phyloP scores from a whole-genome alignment of 1,284 basidiomycete genomes.

The Pterulicium gracile region DNA sequence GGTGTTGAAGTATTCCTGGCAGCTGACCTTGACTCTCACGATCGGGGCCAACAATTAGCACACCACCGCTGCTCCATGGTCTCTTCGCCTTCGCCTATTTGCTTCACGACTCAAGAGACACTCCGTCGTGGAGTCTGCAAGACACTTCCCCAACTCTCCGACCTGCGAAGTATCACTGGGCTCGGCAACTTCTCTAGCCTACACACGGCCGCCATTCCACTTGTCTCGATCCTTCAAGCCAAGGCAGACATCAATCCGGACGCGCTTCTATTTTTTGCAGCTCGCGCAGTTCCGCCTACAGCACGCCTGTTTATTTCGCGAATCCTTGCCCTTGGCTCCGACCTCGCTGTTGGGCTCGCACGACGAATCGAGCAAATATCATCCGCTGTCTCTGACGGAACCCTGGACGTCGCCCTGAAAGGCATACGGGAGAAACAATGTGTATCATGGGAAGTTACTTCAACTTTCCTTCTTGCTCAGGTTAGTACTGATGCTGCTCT shows the following conservation, averaged over 20 bases:
- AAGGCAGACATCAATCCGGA: not conserved
- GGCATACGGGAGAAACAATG: constrained; percentile 17
- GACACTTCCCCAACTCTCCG: not conserved
- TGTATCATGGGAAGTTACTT: constrained; percentile 19
- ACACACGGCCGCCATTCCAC: not conserved
- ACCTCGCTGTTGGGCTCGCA: too few species aligned
- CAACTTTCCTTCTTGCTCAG: constrained; percentile 25
- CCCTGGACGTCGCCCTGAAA: constrained; percentile 12
- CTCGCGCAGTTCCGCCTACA: not conserved
- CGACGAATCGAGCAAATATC: too few species aligned
- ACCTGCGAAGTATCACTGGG: not conserved
- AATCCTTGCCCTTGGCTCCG: too few species aligned
- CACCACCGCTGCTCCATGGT: not conserved
- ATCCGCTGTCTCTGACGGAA: constrained; percentile 35
- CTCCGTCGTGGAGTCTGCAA: not conserved
- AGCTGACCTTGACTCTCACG: not conserved
- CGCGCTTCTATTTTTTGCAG: not conserved
- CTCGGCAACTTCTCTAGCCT: not conserved
- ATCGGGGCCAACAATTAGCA: not conserved
- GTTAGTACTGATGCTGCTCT: constrained; percentile 23
- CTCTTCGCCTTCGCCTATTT: not conserved
- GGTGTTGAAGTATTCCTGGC: constrained; percentile 57
- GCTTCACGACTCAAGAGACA: not conserved
- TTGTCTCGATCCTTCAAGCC: not conserved
- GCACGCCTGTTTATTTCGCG: too few species aligned